Percentiles rank a stretch among this genome's conserved stretches.
These are phyloP conservation scores for Osmozyma mogii DNA, from an alignment of 805 yeast species.

Conservation along the genomic window DNA sequence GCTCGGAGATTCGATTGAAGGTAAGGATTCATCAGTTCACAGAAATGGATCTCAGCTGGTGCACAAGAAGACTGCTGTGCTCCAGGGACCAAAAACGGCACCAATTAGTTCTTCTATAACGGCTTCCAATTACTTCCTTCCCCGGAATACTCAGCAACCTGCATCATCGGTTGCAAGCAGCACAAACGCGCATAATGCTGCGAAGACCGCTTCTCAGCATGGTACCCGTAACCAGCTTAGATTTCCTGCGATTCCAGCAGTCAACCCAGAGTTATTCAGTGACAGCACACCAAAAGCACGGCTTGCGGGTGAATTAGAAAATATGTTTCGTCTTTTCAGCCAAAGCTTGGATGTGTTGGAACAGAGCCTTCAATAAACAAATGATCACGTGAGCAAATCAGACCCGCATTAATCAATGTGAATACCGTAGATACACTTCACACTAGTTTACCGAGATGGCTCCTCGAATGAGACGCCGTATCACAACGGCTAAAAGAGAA, in stretches of 20 bases:
- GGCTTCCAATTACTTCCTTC: no score
- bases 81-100: not conserved
- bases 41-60: not conserved
- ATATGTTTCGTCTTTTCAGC: constrained; percentile 28
- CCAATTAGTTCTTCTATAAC: no score
- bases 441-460: constrained; percentile 21
- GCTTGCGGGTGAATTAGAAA: constrained; percentile 29
- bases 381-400: no score
- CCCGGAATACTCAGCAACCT: no score
- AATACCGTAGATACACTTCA: not conserved
- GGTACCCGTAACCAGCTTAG: constrained; percentile 8
- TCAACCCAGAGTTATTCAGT: constrained; percentile 29
- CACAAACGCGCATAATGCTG: no score
- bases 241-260: constrained; percentile 31
- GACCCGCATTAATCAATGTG: no score
- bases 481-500: constrained; percentile 33
- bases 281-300: constrained; percentile 30
- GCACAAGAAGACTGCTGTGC: not conserved
- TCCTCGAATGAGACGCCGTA: constrained; percentile 37
- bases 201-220: no score
- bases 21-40: not conserved
- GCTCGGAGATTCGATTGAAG: constrained; percentile 6
- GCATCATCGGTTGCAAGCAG: no score
- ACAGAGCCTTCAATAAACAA: no score
- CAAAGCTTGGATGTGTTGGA: constrained; percentile 37